Evolutionary conservation across 306 rosid genomes (phyloP), one percentile per base, ranked within the genome.

Genomic region (Citrullus colocynthis): DNA sequence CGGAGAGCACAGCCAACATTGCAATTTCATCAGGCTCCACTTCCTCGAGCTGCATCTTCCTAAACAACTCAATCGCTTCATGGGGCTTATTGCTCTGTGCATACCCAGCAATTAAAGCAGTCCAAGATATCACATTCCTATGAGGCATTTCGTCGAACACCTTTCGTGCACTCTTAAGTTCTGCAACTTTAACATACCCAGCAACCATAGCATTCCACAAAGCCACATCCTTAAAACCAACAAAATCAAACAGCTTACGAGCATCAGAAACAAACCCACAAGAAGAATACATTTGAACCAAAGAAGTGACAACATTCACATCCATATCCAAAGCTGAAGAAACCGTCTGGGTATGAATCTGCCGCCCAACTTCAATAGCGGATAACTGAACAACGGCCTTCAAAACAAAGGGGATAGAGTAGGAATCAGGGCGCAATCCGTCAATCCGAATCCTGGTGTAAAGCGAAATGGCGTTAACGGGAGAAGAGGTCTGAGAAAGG

Each of bases 11-110:
- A 45, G 85, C 88, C 81, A 91, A 51, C 78, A 89, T 77, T 2
- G 90, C 75, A 37, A 89, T 84, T 67, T 81, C 94, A 76, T 91
- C 97, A 0, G 97, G 90, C 67, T 83, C 80, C 58, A 91, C 89
- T 77, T 87, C 57, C 55, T 84, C 83, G 17, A 88, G 48, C 80
- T 78, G 92, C 97, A 91, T 89, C 80, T 77, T 76, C 70, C 82
- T 78, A 73, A 91, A 89, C 34, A 88, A 75, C 12, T 17, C 45
- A 52, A 91, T 30, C n/a, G 94, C 92, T 79, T 89, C 89, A 37
- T 77, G 72, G 0, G 93, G 90, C 62, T 77, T 77, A 63, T 82
- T 77, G 63, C 52, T 52, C 80, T 84, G 86, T 49, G 85, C 81
- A 79, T 84, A 89, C 54, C 88, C 91, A 0, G 93, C 79, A 78